Percentiles rank a stretch among this genome's conserved stretches.
Conservation (phyloP, 495 filamentous ascomycete genomes). For the Trichoderma erinaceum region DNA sequence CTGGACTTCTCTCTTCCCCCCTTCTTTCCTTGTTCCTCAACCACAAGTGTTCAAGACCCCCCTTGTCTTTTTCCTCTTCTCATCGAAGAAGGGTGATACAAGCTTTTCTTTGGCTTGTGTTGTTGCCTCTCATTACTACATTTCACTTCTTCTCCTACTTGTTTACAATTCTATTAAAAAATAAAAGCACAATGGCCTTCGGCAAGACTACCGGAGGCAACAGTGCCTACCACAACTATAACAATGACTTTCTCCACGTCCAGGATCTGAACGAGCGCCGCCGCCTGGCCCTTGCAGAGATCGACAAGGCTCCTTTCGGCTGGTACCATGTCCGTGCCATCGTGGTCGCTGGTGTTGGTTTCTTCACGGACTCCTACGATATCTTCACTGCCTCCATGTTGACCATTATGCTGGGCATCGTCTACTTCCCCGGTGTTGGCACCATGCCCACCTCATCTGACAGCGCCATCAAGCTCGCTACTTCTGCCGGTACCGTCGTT, state of each 20-base stretch:
- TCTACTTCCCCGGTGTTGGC: constrained; percentile 52
- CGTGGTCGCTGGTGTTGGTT: constrained; percentile 66
- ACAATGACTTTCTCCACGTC: constrained; percentile 57
- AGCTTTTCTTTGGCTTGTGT: not conserved
- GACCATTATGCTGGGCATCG: constrained; percentile 65
- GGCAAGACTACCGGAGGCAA: constrained; percentile 55
- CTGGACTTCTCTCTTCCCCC: not conserved
- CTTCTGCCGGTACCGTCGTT: constrained; percentile 79
- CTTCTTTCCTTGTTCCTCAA: not conserved
- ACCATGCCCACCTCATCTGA: constrained; percentile 58
- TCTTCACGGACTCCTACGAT: constrained; percentile 76
- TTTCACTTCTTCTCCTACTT: not conserved
- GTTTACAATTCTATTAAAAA: not conserved
- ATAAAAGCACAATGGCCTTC: not conserved
- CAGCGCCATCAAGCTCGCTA: constrained; percentile 82
- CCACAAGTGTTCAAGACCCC: constrained; percentile 1
- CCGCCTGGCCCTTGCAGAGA: constrained; percentile 62
- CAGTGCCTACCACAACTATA: constrained; percentile 62
- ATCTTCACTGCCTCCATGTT: constrained; percentile 68
- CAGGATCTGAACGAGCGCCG: constrained; percentile 64
- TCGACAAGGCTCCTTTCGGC: constrained; percentile 70
- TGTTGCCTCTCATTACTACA: constrained; percentile 1
- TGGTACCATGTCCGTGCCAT: constrained; percentile 70
- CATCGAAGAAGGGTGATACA: not conserved
- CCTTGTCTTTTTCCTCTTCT: constrained; percentile 12